These are phyloP conservation scores for Psidium guajava DNA, from an alignment of 345 rosid genomes.

Conservation along the genomic window DNA sequence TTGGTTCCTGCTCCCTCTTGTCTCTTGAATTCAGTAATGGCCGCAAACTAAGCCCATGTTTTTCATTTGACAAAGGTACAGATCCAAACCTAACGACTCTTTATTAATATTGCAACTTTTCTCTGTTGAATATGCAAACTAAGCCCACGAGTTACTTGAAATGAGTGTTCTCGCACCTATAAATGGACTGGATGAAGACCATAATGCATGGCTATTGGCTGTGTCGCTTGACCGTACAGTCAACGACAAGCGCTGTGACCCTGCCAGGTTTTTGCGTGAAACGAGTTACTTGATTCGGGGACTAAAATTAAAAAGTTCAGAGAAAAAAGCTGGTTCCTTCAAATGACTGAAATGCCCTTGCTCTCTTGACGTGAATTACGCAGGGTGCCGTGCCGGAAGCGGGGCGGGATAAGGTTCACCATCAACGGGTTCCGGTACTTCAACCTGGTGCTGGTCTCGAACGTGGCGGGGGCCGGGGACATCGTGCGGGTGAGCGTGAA, in stretches of 20 bases:
- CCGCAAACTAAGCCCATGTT: neutral
- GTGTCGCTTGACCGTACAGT: neutral
- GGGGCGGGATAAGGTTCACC: constrained; percentile 1
- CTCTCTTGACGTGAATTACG: neutral
- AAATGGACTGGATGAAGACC: neutral
- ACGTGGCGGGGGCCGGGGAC: constrained; percentile 1
- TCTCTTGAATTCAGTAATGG: neutral
- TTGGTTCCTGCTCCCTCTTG: neutral
- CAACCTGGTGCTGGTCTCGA: constrained; percentile 3
- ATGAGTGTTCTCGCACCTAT: neutral
- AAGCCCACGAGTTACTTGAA: too few species aligned
- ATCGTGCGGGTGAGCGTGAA: constrained; percentile 2
- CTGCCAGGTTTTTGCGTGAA: neutral
- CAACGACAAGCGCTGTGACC: neutral
- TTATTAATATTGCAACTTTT: neutral
- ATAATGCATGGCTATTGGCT: neutral
- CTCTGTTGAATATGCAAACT: neutral
- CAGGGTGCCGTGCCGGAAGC: constrained; percentile 1
- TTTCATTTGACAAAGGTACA: neutral
- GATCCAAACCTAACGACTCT: neutral
- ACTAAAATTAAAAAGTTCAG: neutral
- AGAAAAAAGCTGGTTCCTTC: neutral
- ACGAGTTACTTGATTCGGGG: neutral
- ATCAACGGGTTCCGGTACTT: constrained; percentile 4
- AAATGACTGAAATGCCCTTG: neutral